phyloP scores from a whole-genome alignment of 2,329 filamentous ascomycete species.

The Clarireedia paspali region DNA sequence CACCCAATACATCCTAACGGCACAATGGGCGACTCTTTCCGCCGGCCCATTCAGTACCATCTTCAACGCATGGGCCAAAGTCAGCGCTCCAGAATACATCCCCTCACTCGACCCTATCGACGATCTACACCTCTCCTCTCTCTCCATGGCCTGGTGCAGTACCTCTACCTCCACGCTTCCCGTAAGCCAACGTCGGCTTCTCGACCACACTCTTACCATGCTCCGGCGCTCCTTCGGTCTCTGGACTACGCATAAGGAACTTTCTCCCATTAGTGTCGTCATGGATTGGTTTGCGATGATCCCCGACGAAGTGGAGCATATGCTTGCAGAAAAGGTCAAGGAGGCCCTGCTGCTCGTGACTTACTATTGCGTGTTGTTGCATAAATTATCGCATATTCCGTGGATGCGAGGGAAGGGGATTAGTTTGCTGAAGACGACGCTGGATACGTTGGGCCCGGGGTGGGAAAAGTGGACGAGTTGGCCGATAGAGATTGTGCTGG shows the following conservation, averaged over 20 bases:
- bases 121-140: conserved; percentile 11
- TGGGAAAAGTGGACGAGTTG: conserved; percentile 23
- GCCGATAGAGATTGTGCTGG: conserved; percentile 17
- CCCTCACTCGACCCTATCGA: conserved; percentile 14
- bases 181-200: conserved; percentile 4
- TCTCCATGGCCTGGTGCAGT: conserved; percentile 15
- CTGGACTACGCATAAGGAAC: conserved; percentile 18
- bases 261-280: conserved; percentile 17
- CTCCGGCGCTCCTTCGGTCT: conserved; percentile 19
- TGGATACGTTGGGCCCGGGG: conserved; percentile 16
- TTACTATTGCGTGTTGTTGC: conserved; percentile 33
- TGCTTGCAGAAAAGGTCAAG: conserved; percentile 30
- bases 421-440: conserved; percentile 32
- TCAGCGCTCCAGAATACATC: conserved; percentile 12
- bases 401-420: conserved; percentile 37
- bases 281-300: conserved; percentile 33
- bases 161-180: not conserved
- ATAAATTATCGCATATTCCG: conserved; percentile 32
- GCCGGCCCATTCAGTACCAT: conserved; percentile 22
- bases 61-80: conserved; percentile 17
- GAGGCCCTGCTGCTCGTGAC: conserved; percentile 32
- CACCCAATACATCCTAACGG: conserved; percentile 19
- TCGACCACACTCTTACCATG: conserved; percentile 11
- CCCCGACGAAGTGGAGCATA: conserved; percentile 27
- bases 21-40: conserved; percentile 15